phyloP scores from a whole-genome alignment of 768 basidiomycete species.

The Amanita inopinata region DNA sequence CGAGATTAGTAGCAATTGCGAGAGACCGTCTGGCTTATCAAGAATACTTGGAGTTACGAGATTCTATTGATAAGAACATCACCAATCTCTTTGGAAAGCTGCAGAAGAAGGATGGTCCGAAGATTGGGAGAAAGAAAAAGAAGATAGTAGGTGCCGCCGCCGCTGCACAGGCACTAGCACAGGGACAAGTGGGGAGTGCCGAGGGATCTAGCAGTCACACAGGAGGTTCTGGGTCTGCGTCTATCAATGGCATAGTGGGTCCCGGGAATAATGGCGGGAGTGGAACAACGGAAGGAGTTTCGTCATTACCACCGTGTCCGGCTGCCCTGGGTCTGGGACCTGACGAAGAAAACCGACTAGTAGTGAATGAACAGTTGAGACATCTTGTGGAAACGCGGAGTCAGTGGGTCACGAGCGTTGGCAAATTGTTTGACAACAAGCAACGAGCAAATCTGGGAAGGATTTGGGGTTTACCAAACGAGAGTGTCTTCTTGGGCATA shows the following conservation, averaged over 20 bases:
- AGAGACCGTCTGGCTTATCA: conserved; percentile 84
- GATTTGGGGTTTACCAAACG: conserved; percentile 69
- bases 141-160: conserved; percentile 25
- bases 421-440: conserved; percentile 66
- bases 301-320: conserved; percentile 50
- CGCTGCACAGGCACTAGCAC: conserved; percentile 15
- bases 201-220: background rate
- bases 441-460: conserved; percentile 54
- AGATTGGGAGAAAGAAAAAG: conserved; percentile 75
- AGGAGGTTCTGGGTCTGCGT: background rate
- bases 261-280: conserved; percentile 20
- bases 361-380: conserved; percentile 57
- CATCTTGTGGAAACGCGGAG: conserved; percentile 68
- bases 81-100: conserved; percentile 63
- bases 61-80: conserved; percentile 83
- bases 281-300: conserved; percentile 21
- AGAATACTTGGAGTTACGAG: conserved; percentile 80
- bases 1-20: conserved; percentile 63
- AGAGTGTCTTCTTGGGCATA: conserved; percentile 68
- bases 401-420: conserved; percentile 73
- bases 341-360: conserved; percentile 54
- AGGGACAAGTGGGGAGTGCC: background rate
- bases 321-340: conserved; percentile 62
- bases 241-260: conserved; percentile 11
- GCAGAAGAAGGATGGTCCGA: conserved; percentile 73